Percentiles rank a stretch among this genome's conserved stretches.
These are phyloP conservation scores for Eucalyptus caleyi DNA, from an alignment of 345 rosid genomes.

Conservation along the genomic window DNA sequence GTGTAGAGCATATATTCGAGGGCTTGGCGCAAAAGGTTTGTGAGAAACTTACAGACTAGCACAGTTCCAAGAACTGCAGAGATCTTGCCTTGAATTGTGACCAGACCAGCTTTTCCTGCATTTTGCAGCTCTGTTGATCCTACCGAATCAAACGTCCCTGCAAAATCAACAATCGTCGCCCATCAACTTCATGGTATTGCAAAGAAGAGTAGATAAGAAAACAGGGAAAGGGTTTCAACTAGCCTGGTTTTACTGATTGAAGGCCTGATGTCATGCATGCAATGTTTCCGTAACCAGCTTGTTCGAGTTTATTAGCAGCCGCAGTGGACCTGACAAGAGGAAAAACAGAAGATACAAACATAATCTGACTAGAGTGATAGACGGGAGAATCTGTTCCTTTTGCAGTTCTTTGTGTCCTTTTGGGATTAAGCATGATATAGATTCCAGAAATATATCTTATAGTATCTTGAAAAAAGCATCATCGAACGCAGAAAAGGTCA, in stretches of 20 bases:
- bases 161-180: not conserved
- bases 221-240: not conserved
- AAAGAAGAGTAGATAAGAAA: not conserved
- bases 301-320: slow-evolving; percentile 67
- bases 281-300: slow-evolving; percentile 58
- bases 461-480: not conserved
- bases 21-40: too few species aligned
- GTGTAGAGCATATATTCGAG: not conserved
- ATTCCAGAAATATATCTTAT: not conserved
- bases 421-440: not conserved
- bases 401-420: not conserved
- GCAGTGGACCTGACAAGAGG: slow-evolving; percentile 60
- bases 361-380: not conserved
- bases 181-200: not conserved
- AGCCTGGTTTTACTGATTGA: slow-evolving; percentile 82
- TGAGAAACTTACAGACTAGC: slow-evolving; percentile 60
- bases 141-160: slow-evolving; percentile 72
- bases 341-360: not conserved
- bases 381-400: not conserved
- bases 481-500: not conserved
- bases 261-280: slow-evolving; percentile 89
- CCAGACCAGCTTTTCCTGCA: slow-evolving; percentile 91
- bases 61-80: slow-evolving; percentile 91
- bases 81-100: slow-evolving; percentile 82
- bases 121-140: slow-evolving; percentile 62